Conservation (phyloP, 352 stramenopile genomes). For the Pythium oligandrum region DNA sequence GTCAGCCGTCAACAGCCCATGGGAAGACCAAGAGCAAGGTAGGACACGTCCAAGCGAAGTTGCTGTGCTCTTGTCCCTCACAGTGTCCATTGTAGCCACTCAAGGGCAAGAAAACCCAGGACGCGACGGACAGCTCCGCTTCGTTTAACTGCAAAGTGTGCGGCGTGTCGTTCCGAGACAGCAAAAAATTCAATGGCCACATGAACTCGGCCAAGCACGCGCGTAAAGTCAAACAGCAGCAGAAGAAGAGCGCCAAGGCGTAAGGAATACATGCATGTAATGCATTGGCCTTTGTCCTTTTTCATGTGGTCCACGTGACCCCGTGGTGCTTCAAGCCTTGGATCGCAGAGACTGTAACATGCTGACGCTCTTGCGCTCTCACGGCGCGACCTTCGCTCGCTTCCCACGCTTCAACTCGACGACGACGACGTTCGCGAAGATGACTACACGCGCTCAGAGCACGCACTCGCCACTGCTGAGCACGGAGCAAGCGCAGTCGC, state of each 20-base stretch:
- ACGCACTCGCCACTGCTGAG: slow-evolving; percentile 43
- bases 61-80: not conserved
- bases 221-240: slow-evolving; percentile 59
- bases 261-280: slow-evolving; percentile 1
- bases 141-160: slow-evolving; percentile 56
- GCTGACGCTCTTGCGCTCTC: slow-evolving; percentile 10
- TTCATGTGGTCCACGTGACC: slow-evolving; percentile 3
- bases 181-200: slow-evolving; percentile 84
- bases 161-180: slow-evolving; percentile 43
- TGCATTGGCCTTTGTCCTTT: not conserved
- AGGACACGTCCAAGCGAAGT: not conserved
- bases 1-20: not conserved
- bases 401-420: slow-evolving; percentile 10
- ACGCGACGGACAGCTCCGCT: slow-evolving; percentile 4
- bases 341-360: not conserved
- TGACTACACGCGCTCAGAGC: not conserved
- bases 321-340: no score
- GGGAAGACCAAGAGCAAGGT: not conserved
- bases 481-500: slow-evolving; percentile 39
- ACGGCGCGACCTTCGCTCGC: not conserved
- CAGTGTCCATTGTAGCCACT: not conserved
- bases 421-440: slow-evolving; percentile 3
- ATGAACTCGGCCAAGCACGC: slow-evolving; percentile 85
- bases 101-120: slow-evolving; percentile 13
- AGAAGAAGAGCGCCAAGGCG: slow-evolving; percentile 26